Evolutionary conservation across 352 stramenopile genomes (phyloP).

Genomic region (Globisporangium alternatum): DNA sequence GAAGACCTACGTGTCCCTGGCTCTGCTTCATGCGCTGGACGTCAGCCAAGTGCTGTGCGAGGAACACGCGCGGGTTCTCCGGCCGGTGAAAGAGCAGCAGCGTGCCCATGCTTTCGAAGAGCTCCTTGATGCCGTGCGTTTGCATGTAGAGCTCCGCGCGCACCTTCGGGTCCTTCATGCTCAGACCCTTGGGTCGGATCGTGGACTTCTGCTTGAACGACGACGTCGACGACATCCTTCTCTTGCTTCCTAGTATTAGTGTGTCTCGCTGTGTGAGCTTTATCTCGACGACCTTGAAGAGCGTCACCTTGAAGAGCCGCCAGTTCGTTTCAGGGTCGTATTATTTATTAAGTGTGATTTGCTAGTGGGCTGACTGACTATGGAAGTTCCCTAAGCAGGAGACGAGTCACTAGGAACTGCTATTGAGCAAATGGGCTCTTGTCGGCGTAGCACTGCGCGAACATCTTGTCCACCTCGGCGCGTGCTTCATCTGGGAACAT

Average conservation of each 20-base stretch:
- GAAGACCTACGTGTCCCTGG: constrained; percentile 38
- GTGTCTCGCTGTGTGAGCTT: not conserved
- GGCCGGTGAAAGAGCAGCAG: constrained; percentile 65
- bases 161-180: constrained; percentile 66
- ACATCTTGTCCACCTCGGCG: constrained; percentile 75
- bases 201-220: constrained; percentile 10
- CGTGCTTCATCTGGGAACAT: constrained; percentile 72
- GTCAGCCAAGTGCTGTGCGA: constrained; percentile 52
- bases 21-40: constrained; percentile 56
- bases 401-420: not conserved
- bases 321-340: not conserved
- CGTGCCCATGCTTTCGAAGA: constrained; percentile 63
- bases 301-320: not conserved
- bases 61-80: constrained; percentile 54
- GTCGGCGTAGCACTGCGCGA: constrained; percentile 71
- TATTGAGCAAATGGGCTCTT: constrained; percentile 52
- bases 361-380: not conserved
- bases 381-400: not conserved
- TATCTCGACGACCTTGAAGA: too few relatives aligned
- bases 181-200: constrained; percentile 21
- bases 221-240: constrained; percentile 1
- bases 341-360: not conserved
- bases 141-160: constrained; percentile 62
- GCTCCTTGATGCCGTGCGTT: constrained; percentile 60
- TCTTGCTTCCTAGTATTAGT: not conserved